phyloP scores from a whole-genome alignment of 1,139 yeast species.

The Hanseniaspora gamundiae region DNA sequence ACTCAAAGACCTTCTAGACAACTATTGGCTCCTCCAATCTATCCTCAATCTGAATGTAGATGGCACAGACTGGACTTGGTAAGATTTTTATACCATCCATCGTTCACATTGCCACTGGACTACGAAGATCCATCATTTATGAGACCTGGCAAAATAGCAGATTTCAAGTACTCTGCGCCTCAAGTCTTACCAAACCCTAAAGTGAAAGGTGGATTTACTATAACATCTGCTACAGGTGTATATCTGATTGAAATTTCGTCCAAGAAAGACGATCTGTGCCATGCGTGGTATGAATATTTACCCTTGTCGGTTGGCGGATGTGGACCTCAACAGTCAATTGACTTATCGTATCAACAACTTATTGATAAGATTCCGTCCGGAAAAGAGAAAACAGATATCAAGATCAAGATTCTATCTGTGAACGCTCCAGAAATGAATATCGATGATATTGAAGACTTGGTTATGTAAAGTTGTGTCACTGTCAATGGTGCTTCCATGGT shows the following conservation, averaged over 20 bases:
- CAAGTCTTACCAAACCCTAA: slow-evolving; percentile 35
- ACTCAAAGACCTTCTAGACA: slow-evolving; percentile 25
- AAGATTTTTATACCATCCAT: slow-evolving; percentile 70
- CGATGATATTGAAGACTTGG: slow-evolving; percentile 31
- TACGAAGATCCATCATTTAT: slow-evolving; percentile 24
- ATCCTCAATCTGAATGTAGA: slow-evolving; percentile 57
- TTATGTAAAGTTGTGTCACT: slow-evolving; percentile 34
- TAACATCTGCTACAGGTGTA: slow-evolving; percentile 52
- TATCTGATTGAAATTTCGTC: slow-evolving; percentile 52
- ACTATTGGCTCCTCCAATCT: slow-evolving; percentile 30
- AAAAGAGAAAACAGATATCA: slow-evolving; percentile 31
- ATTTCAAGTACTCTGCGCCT: slow-evolving; percentile 25
- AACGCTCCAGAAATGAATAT: slow-evolving; percentile 30
- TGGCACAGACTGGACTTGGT: slow-evolving; percentile 80
- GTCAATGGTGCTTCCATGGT: slow-evolving; percentile 13
- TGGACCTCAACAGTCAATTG: slow-evolving; percentile 45
- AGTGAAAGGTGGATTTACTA: slow-evolving; percentile 23
- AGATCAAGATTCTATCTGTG: slow-evolving; percentile 37
- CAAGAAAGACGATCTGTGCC: slow-evolving; percentile 47
- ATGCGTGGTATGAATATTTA: slow-evolving; percentile 46
- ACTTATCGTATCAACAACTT: slow-evolving; percentile 37
- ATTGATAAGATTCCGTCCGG: slow-evolving; percentile 31
- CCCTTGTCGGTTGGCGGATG: slow-evolving; percentile 47
- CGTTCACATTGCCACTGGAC: slow-evolving; percentile 64
- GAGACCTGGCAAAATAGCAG: slow-evolving; percentile 20